phyloP scores from a whole-genome alignment of 495 filamentous ascomycete genomes.

The Xylaria longipes region DNA sequence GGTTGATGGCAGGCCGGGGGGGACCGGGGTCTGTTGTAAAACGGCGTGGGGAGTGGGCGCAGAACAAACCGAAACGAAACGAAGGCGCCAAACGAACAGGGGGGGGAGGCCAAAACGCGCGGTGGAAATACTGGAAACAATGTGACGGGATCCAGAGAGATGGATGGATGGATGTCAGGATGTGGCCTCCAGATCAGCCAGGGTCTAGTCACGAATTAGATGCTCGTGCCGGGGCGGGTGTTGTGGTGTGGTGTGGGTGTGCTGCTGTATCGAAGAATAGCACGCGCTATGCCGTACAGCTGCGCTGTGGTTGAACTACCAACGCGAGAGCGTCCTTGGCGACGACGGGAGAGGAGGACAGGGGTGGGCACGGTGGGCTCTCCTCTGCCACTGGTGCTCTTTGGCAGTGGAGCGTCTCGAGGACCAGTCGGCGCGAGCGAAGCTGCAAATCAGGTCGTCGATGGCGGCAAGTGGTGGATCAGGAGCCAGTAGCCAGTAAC shows the following conservation, averaged over 20 bases:
- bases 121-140: constrained; percentile 25
- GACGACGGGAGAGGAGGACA: neutral
- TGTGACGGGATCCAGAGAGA: constrained; percentile 32
- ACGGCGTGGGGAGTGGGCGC: constrained; percentile 29
- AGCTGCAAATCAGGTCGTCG: constrained; percentile 5
- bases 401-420: constrained; percentile 23
- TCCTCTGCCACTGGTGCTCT: neutral
- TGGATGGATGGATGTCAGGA: constrained; percentile 27
- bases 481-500: constrained; percentile 3
- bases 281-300: constrained; percentile 11
- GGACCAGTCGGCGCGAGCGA: constrained; percentile 23
- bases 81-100: constrained; percentile 29
- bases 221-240: constrained; percentile 4
- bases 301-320: neutral
- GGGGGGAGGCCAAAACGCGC: constrained; percentile 31
- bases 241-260: neutral
- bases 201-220: constrained; percentile 8
- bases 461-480: constrained; percentile 25
- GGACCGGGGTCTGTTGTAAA: constrained; percentile 30
- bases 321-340: constrained; percentile 1
- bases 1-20: constrained; percentile 25
- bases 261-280: constrained; percentile 5
- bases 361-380: constrained; percentile 7
- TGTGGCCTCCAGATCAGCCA: constrained; percentile 12
- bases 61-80: constrained; percentile 27